Percentiles rank a stretch among this genome's conserved stretches.
Conservation (phyloP, 1,284 basidiomycete species). For the Microbotryomycetes sp. region DNA sequence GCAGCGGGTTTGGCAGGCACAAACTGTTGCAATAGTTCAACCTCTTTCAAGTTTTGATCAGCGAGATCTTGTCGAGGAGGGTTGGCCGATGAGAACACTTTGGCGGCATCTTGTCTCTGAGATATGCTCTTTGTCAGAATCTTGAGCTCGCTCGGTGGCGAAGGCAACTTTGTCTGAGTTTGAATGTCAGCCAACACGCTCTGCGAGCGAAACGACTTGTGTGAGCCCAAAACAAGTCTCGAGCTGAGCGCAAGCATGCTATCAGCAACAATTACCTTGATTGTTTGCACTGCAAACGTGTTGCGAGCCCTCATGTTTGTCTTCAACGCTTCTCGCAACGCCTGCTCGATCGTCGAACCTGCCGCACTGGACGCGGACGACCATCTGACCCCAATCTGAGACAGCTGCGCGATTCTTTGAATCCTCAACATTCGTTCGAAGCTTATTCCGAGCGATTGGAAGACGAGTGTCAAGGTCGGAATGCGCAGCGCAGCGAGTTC, state of each 20-base stretch:
- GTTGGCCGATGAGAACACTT: conserved; percentile 12
- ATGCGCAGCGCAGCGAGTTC: neutral
- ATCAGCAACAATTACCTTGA: conserved; percentile 9
- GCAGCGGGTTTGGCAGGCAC: conserved; percentile 6
- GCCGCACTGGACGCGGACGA: conserved; percentile 7
- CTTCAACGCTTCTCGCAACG: conserved; percentile 22
- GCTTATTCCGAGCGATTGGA: neutral
- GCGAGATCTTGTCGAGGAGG: conserved; percentile 23
- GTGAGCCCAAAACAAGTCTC: neutral
- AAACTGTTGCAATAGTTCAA: conserved; percentile 18
- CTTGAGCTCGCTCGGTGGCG: conserved; percentile 14
- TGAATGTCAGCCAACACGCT: conserved; percentile 25
- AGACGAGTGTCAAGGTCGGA: neutral
- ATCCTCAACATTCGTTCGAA: neutral
- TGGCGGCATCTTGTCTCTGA: conserved; percentile 18
- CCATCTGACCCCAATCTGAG: neutral
- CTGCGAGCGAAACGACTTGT: neutral
- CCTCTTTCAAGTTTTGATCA: conserved; percentile 21
- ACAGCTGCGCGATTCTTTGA: too few species aligned
- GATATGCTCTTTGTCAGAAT: conserved; percentile 18
- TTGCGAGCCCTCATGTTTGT: conserved; percentile 18
- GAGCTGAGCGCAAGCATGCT: neutral
- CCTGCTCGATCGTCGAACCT: conserved; percentile 5
- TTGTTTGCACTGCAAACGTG: conserved; percentile 8
- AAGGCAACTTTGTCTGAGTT: conserved; percentile 16